Conservation (phyloP, 495 filamentous ascomycete genomes). For the Niebla homalea region DNA sequence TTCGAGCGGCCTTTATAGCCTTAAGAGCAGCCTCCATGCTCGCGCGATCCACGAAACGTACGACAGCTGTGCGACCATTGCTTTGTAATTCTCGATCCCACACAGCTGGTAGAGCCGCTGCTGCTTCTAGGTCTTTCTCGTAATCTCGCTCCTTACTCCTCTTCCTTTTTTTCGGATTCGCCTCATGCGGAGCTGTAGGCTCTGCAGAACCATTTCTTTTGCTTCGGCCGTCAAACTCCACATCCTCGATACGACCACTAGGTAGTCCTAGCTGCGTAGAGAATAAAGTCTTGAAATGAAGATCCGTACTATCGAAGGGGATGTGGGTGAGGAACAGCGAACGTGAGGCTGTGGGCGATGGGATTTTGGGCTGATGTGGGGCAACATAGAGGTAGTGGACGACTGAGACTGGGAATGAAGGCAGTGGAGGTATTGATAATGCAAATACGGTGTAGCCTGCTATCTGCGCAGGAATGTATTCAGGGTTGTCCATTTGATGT, state of each 20-base stretch:
- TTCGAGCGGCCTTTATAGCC: conserved; percentile 48
- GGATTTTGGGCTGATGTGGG: conserved; percentile 63
- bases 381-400: conserved; percentile 81
- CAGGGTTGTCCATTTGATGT: conserved; percentile 2
- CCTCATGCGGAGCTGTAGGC: conserved; percentile 19
- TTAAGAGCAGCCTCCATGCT: conserved; percentile 61
- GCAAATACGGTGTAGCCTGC: conserved; percentile 35
- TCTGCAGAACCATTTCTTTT: conserved; percentile 14
- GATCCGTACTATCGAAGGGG: conserved; percentile 69
- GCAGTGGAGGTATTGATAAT: conserved; percentile 47
- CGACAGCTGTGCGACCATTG: conserved; percentile 65
- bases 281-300: conserved; percentile 64
- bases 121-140: conserved; percentile 26
- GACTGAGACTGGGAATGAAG: conserved; percentile 41
- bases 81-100: conserved; percentile 64
- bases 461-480: conserved; percentile 21
- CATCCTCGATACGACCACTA: conserved; percentile 59
- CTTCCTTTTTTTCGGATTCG: conserved; percentile 49
- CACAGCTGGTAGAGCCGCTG: conserved; percentile 47
- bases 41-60: conserved; percentile 68
- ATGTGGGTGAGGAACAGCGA: conserved; percentile 80
- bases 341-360: conserved; percentile 55
- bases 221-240: conserved; percentile 50
- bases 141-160: conserved; percentile 14
- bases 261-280: conserved; percentile 44